Percentiles rank a stretch among this genome's conserved stretches.
Conservation (phyloP, 2,329 filamentous ascomycete species). For the Pezicula rhizophila region DNA sequence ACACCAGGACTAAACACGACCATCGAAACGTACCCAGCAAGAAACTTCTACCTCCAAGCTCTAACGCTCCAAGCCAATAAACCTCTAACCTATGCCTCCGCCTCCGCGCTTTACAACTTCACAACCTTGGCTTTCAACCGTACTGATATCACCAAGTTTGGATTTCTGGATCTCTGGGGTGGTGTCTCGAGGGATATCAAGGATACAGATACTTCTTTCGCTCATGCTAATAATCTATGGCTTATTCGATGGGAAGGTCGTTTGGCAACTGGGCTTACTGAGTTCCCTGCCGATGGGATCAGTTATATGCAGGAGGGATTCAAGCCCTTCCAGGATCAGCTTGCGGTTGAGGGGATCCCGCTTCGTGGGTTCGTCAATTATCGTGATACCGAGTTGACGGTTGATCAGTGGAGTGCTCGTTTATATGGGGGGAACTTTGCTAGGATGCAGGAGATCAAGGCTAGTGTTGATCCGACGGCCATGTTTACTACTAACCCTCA, state of each 20-base stretch:
- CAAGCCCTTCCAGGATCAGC: neutral
- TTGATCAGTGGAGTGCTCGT: neutral
- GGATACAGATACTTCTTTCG: neutral
- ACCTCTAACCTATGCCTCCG: neutral
- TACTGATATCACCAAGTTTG: neutral
- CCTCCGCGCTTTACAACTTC: neutral
- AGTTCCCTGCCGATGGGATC: neutral
- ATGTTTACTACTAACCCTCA: neutral
- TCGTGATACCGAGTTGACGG: neutral
- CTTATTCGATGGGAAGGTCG: neutral
- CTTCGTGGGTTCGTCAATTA: neutral
- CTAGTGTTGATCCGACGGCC: neutral
- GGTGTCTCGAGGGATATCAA: neutral
- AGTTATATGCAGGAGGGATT: neutral
- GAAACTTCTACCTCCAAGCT: conserved; percentile 1
- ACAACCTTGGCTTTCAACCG: neutral
- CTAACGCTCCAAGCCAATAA: neutral
- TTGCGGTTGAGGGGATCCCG: neutral
- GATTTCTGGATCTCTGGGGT: neutral
- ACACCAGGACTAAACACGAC: neutral
- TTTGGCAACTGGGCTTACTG: neutral
- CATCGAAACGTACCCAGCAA: neutral
- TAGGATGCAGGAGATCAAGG: neutral
- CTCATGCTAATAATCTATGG: neutral
- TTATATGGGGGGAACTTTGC: neutral